These are phyloP conservation scores for Tylopilus subfusipes DNA, from an alignment of 768 basidiomycete genomes.

Conservation along the genomic window DNA sequence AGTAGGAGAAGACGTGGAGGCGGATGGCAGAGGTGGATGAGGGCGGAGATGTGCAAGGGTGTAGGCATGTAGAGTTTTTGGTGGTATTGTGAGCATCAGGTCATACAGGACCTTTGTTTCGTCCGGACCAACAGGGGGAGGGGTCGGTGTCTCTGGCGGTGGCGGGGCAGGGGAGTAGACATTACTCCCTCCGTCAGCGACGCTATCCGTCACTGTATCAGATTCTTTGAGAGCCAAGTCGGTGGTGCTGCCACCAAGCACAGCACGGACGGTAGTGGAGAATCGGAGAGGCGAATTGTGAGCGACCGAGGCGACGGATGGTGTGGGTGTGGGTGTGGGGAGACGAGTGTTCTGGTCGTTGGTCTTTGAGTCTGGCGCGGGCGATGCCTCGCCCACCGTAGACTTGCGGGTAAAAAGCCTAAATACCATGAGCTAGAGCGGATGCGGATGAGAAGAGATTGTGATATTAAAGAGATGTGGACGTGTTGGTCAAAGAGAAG, in stretches of 20 bases:
- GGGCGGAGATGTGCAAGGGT: conserved; percentile 47
- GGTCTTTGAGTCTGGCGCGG: not conserved
- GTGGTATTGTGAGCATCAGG: conserved; percentile 57
- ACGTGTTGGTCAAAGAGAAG: not conserved
- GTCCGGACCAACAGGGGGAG: conserved; percentile 38
- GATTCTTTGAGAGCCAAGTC: conserved; percentile 18
- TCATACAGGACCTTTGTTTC: conserved; percentile 45
- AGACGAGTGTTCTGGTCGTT: conserved; percentile 32
- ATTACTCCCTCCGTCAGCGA: conserved; percentile 6
- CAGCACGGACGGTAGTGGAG: conserved; percentile 12
- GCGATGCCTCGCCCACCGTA: conserved; percentile 7
- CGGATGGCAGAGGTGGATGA: not conserved
- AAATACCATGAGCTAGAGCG: conserved; percentile 36
- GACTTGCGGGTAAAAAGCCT: conserved; percentile 40
- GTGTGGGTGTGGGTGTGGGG: conserved; percentile 56
- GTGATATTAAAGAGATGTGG: conserved; percentile 14
- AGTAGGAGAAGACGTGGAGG: conserved; percentile 10
- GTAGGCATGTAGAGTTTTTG: conserved; percentile 64
- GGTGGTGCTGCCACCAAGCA: conserved; percentile 20
- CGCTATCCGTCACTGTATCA: conserved; percentile 6
- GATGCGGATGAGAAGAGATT: not conserved
- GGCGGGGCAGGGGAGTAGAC: conserved; percentile 16
- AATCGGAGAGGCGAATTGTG: conserved; percentile 24
- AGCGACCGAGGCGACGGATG: conserved; percentile 40
- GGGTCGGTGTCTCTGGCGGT: conserved; percentile 30